Evolutionary conservation across 164 flowering plant genomes (phyloP), one percentile per base, ranked within the genome.

Genomic region (Piper betle): DNA sequence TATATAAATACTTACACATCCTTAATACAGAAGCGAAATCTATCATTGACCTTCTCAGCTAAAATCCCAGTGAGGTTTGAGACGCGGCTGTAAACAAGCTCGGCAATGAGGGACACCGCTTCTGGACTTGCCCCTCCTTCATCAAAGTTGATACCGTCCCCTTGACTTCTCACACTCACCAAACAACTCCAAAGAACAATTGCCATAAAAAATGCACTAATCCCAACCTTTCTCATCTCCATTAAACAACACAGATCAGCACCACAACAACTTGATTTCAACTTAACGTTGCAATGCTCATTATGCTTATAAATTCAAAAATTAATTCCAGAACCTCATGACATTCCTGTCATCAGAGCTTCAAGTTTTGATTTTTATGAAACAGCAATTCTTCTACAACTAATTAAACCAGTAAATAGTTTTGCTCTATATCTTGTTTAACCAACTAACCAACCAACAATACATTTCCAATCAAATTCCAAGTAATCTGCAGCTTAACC

Each of bases 11-110:
- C 78, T 17, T 9, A 88, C 98, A 74, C 68, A 68, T 91, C 78
- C 40, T 72, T 67, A 12, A 91, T 75, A 79, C 98, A 91, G 66
- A 81, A 91, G 4, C 74, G 70, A 42, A 87, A 63, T 0, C 62
- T 37, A 6, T 77, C 67, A 11, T 9, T 11, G 10, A 82, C 68
- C 38, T 85, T 87, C 2, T 48, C 66, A 41, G 73, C 55, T 59
- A 91, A 75, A 0, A 75, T 59, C 13, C 62, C 33, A 10, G 87
- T 78, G 54, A 80, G 57, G 73, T 81, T 87, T 17, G 76, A 68
- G 37, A 87, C 48, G 20, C 78, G 68, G 18, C 19, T 63, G 61
- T 61, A 75, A 4, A 83, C 41, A 15, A 74, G 55, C 55, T 79
- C 64, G 11, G 85, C 37, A n/a, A 79, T 57, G 39, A 87, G 67